Conservation (phyloP, 805 yeast genomes). For the Lachancea mirantina region DNA sequence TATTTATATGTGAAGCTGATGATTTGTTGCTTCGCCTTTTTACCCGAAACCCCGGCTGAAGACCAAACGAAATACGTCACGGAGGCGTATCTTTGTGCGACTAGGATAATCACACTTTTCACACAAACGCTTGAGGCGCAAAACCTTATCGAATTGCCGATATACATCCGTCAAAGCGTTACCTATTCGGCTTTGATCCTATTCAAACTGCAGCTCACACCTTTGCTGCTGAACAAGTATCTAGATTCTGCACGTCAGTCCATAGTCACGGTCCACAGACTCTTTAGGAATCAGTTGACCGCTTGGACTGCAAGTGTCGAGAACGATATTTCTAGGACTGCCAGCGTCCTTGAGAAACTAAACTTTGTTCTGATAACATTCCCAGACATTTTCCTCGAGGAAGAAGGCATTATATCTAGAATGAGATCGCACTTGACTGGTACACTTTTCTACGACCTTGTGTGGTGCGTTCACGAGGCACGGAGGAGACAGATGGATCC, state of each 20-base stretch:
- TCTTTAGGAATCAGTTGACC: slow-evolving; percentile 77
- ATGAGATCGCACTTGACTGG: slow-evolving; percentile 93
- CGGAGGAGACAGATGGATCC: slow-evolving; percentile 57
- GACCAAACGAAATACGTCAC: slow-evolving; percentile 82
- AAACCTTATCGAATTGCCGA: slow-evolving; percentile 76
- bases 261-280: slow-evolving; percentile 84
- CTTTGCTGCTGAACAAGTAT: slow-evolving; percentile 56
- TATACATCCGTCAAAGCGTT: slow-evolving; percentile 79
- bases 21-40: slow-evolving; percentile 82
- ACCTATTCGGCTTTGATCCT: slow-evolving; percentile 71
- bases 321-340: slow-evolving; percentile 85
- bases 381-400: slow-evolving; percentile 70
- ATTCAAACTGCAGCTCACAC: slow-evolving; percentile 75
- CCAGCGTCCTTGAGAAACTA: slow-evolving; percentile 81
- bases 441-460: slow-evolving; percentile 82
- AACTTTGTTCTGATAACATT: slow-evolving; percentile 81
- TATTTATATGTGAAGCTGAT: slow-evolving; percentile 70
- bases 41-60: slow-evolving; percentile 83
- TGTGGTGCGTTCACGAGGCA: slow-evolving; percentile 94
- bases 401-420: slow-evolving; percentile 69
- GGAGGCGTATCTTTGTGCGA: slow-evolving; percentile 71
- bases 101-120: slow-evolving; percentile 71
- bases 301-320: slow-evolving; percentile 83
- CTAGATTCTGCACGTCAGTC: slow-evolving; percentile 88
- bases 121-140: slow-evolving; percentile 61